Conservation (phyloP, 2,329 filamentous ascomycete species). For the Aureobasidium sp. region DNA sequence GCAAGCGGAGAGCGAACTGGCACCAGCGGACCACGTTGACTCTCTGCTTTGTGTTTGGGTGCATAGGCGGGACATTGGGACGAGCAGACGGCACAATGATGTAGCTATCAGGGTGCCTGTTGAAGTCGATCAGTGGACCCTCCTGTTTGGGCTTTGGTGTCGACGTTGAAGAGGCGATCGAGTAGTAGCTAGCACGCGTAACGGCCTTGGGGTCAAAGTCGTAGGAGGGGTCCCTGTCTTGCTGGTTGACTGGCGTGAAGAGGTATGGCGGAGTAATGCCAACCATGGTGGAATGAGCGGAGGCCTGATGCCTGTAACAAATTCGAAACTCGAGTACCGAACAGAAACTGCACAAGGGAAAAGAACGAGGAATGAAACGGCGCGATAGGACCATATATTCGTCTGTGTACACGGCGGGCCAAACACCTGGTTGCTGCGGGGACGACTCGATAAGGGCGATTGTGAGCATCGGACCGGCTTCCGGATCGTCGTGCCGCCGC, state of each 20-base stretch:
- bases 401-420: neutral
- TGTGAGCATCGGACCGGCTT: neutral
- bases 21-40: conserved; percentile 63
- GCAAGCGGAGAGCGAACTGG: conserved; percentile 61
- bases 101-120: conserved; percentile 75
- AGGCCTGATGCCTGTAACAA: neutral
- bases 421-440: conserved; percentile 6
- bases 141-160: conserved; percentile 56
- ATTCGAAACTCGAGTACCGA: neutral
- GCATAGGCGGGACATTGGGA: conserved; percentile 59
- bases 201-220: conserved; percentile 83
- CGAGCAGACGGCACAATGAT: conserved; percentile 57
- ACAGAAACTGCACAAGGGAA: neutral
- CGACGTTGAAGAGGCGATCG: conserved; percentile 28
- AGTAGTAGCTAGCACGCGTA: conserved; percentile 65
- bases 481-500: neutral
- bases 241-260: conserved; percentile 51
- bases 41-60: conserved; percentile 59
- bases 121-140: conserved; percentile 75
- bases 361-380: conserved; percentile 15
- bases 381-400: conserved; percentile 12
- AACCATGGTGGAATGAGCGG: conserved; percentile 28
- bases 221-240: conserved; percentile 46
- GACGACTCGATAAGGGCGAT: conserved; percentile 7
- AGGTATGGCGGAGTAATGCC: conserved; percentile 62